Evolutionary conservation across 495 filamentous ascomycete species (phyloP).

Genomic region (Hypoxylon fuscum): DNA sequence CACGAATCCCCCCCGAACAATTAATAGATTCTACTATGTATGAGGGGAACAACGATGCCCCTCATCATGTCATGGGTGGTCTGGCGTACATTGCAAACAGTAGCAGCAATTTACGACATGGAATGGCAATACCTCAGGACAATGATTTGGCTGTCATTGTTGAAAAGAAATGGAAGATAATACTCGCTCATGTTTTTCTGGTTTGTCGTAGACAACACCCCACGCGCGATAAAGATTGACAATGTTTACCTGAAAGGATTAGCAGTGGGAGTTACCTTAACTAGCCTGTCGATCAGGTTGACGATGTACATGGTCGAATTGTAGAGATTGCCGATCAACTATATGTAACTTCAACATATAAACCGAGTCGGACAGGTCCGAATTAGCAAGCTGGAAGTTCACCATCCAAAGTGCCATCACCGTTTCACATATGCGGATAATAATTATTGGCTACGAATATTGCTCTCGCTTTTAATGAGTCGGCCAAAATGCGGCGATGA

Average conservation of each 20-base stretch:
- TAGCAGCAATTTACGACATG: neutral
- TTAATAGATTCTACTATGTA: constrained; percentile 14
- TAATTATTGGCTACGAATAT: constrained; percentile 18
- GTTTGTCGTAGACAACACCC: constrained; percentile 19
- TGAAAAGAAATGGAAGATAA: no score
- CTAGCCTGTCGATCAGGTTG: constrained; percentile 34
- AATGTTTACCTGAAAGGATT: constrained; percentile 18
- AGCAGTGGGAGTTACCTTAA: constrained; percentile 18
- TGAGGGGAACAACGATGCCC: constrained; percentile 14
- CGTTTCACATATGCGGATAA: constrained; percentile 1
- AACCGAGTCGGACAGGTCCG: constrained; percentile 34
- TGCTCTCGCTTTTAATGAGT: neutral
- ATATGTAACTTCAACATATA: constrained; percentile 12
- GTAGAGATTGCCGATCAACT: constrained; percentile 31
- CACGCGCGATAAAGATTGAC: constrained; percentile 23
- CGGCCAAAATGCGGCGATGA: neutral
- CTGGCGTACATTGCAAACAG: neutral
- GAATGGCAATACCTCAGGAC: neutral
- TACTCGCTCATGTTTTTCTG: no score
- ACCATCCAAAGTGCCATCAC: constrained; percentile 9
- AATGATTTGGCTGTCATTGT: neutral
- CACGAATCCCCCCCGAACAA: constrained; percentile 25
- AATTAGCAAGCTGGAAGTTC: constrained; percentile 28
- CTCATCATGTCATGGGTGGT: constrained; percentile 19
- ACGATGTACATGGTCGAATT: constrained; percentile 33